Percentiles rank a stretch among this genome's conserved stretches.
These are phyloP conservation scores for Mercurialis annua DNA, from an alignment of 345 rosid genomes.

Conservation along the genomic window DNA sequence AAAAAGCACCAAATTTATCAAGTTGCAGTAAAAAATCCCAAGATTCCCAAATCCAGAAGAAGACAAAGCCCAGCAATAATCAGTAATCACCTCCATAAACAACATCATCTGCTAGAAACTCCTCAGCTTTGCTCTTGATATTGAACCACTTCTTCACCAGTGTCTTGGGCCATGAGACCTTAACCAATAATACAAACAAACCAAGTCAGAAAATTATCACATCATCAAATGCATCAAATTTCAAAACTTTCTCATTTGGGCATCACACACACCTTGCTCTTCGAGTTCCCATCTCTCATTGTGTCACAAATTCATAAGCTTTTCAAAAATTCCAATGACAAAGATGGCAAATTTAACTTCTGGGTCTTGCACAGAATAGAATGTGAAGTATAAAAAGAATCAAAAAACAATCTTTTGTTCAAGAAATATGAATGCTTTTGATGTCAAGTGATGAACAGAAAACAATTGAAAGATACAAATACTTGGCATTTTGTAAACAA, in stretches of 20 bases:
- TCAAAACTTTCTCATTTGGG: not conserved
- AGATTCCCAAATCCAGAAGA: slow-evolving; percentile 19
- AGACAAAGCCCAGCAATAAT: slow-evolving; percentile 26
- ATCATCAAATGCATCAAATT: slow-evolving; percentile 15
- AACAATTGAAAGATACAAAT: slow-evolving; percentile 25
- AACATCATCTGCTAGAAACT: slow-evolving; percentile 72
- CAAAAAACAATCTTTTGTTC: slow-evolving; percentile 13
- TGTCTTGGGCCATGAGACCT: slow-evolving; percentile 96
- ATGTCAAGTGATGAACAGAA: slow-evolving; percentile 30
- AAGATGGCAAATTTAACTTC: slow-evolving; percentile 4
- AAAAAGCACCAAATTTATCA: slow-evolving; percentile 16
- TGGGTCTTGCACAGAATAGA: slow-evolving; percentile 18
- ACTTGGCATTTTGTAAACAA: slow-evolving; percentile 28
- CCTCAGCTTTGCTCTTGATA: slow-evolving; percentile 76
- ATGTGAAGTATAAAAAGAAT: slow-evolving; percentile 12
- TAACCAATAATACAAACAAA: slow-evolving; percentile 25
- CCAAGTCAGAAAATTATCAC: slow-evolving; percentile 14
- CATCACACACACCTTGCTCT: slow-evolving; percentile 65
- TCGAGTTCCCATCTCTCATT: slow-evolving; percentile 79
- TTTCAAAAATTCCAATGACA: slow-evolving; percentile 18
- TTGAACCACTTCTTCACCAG: slow-evolving; percentile 95
- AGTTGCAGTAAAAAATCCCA: slow-evolving; percentile 15
- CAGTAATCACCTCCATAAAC: slow-evolving; percentile 42
- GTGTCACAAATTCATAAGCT: slow-evolving; percentile 58
- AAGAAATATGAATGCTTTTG: slow-evolving; percentile 20